phyloP scores from a whole-genome alignment of 2,329 filamentous ascomycete species.

The Ophiognomonia clavigignenti-juglandacearum region DNA sequence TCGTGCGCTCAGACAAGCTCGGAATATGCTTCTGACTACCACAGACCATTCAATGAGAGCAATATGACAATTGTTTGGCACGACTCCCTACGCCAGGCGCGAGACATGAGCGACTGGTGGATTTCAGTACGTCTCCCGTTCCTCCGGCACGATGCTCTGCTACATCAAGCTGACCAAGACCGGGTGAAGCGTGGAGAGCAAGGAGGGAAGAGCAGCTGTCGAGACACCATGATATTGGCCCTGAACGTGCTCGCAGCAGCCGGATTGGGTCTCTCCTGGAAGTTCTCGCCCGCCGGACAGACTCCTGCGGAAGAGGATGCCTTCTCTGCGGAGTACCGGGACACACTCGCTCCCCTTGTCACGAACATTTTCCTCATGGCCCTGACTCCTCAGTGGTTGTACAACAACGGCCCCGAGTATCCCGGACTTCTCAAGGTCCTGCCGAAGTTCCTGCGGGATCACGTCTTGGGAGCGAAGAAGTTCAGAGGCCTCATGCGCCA shows the following conservation, averaged over 20 bases:
- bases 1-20: no score
- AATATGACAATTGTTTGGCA: conserved; percentile 8
- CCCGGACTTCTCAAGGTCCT: background rate
- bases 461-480: background rate
- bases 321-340: conserved; percentile 1
- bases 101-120: background rate
- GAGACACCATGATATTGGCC: conserved; percentile 4
- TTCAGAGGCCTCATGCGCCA: background rate
- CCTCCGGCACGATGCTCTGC: no score
- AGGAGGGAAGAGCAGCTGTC: background rate
- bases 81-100: background rate
- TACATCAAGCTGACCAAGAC: fast-evolving
- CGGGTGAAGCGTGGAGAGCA: background rate
- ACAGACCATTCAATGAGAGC: conserved; percentile 5
- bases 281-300: background rate
- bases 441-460: background rate
- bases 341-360: background rate
- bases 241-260: conserved; percentile 5
- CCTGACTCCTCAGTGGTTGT: background rate
- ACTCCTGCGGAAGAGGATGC: background rate
- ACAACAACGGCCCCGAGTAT: background rate
- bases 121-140: background rate
- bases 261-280: background rate
- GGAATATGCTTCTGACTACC: background rate
- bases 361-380: background rate